phyloP scores from a whole-genome alignment of 2,329 filamentous ascomycete genomes.

The Lachnellula suecica region DNA sequence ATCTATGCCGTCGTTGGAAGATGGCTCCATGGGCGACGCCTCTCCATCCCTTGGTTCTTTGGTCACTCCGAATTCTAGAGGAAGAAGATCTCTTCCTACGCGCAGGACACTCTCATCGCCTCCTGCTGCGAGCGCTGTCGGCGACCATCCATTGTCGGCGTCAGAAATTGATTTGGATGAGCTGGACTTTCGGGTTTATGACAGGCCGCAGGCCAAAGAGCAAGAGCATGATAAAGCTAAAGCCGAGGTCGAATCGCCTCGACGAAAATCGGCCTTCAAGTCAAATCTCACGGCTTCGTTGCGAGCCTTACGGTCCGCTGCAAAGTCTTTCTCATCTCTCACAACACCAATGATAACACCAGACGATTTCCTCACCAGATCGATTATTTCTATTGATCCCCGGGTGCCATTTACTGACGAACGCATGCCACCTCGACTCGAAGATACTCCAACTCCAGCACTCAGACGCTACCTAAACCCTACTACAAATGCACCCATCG shows the following conservation, averaged over 20 bases:
- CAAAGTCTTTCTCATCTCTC: conserved; percentile 61
- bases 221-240: conserved; percentile 9
- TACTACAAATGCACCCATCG: conserved; percentile 49
- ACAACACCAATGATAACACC: conserved; percentile 64
- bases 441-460: conserved; percentile 64
- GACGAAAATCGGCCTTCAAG: conserved; percentile 53
- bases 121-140: conserved; percentile 41
- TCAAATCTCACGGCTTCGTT: conserved; percentile 69
- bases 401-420: conserved; percentile 67
- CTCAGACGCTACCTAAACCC: conserved; percentile 69
- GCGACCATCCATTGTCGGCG: conserved; percentile 51
- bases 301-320: conserved; percentile 60
- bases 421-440: conserved; percentile 59
- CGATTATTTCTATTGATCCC: conserved; percentile 66
- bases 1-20: conserved; percentile 57
- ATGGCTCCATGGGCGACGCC: conserved; percentile 47
- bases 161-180: conserved; percentile 41
- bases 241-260: conserved; percentile 13
- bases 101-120: conserved; percentile 54
- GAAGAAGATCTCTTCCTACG: conserved; percentile 42
- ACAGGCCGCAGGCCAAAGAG: conserved; percentile 24
- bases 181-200: conserved; percentile 49
- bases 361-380: conserved; percentile 66
- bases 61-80: conserved; percentile 32
- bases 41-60: conserved; percentile 29